Evolutionary conservation across 2,329 filamentous ascomycete species (phyloP).

Genomic region (Colletotrichum lupini): DNA sequence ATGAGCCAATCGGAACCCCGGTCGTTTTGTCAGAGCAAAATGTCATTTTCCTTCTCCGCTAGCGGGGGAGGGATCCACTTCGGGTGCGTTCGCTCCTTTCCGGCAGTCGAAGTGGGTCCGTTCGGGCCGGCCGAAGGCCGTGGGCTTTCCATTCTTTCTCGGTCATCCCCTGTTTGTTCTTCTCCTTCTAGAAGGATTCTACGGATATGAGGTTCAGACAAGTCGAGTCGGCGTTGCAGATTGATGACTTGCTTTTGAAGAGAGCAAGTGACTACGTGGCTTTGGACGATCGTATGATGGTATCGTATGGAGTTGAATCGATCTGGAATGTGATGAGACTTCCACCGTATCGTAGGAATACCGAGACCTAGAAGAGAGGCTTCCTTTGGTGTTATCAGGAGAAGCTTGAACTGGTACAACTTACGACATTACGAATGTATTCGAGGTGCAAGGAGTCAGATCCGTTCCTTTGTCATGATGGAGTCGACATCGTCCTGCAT

Average conservation of each 20-base stretch:
- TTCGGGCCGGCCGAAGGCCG: constrained; percentile 18
- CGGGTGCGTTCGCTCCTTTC: constrained; percentile 10
- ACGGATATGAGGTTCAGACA: neutral
- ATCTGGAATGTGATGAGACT: neutral
- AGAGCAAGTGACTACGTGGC: neutral
- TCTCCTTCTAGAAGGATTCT: constrained; percentile 11
- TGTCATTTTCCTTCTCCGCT: constrained; percentile 22
- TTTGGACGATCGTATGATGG: neutral
- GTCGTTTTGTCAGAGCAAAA: constrained; percentile 33
- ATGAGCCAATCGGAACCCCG: constrained; percentile 21
- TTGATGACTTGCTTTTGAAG: too few species aligned
- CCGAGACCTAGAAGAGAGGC: neutral
- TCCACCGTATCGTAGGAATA: neutral
- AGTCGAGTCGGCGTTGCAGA: neutral
- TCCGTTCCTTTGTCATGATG: too few species aligned
- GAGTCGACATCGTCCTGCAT: too few species aligned
- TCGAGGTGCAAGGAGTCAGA: too few species aligned
- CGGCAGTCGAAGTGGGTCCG: neutral
- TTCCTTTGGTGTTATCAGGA: neutral
- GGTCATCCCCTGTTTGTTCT: neutral
- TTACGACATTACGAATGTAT: too few species aligned
- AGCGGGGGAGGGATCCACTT: neutral
- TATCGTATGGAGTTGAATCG: neutral
- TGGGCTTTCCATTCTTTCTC: neutral
- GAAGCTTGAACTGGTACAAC: neutral